Evolutionary conservation across 192 early-diverging fungal species (phyloP).

Genomic region (Glomus cerebriforme): DNA sequence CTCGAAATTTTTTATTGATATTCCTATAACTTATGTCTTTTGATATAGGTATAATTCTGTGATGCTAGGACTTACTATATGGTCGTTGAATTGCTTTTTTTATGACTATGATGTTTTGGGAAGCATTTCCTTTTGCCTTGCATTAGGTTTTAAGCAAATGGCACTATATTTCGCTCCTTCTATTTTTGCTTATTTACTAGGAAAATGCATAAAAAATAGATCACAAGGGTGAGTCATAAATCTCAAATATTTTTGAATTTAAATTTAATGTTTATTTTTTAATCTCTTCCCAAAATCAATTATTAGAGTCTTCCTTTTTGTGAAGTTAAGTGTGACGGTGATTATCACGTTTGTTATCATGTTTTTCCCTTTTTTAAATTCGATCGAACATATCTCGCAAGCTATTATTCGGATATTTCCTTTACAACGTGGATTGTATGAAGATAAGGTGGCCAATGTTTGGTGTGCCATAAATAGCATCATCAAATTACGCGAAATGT

Average conservation of each 20-base stretch:
- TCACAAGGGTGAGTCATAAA: constrained; percentile 40
- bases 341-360: constrained; percentile 66
- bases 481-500: constrained; percentile 77
- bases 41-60: constrained; percentile 80
- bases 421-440: constrained; percentile 89
- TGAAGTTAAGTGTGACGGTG: constrained; percentile 75
- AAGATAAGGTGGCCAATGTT: constrained; percentile 98
- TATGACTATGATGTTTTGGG: constrained; percentile 66
- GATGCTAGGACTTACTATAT: constrained; percentile 92
- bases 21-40: not conserved
- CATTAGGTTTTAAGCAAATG: constrained; percentile 97
- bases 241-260: not conserved
- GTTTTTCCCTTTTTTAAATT: constrained; percentile 71
- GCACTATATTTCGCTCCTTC: constrained; percentile 90
- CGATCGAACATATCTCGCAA: constrained; percentile 66
- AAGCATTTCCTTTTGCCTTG: constrained; percentile 78
- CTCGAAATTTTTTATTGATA: not conserved
- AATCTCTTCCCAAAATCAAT: not conserved
- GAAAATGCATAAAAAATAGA: constrained; percentile 60
- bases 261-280: not conserved
- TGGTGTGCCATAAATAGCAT: constrained; percentile 92
- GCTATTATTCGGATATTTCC: constrained; percentile 88
- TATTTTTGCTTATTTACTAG: constrained; percentile 88
- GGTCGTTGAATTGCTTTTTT: constrained; percentile 70
- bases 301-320: constrained; percentile 55